These are phyloP conservation scores for Pseudopediastrum boryanum DNA, from an alignment of 139 green algal species.

Conservation along the genomic window DNA sequence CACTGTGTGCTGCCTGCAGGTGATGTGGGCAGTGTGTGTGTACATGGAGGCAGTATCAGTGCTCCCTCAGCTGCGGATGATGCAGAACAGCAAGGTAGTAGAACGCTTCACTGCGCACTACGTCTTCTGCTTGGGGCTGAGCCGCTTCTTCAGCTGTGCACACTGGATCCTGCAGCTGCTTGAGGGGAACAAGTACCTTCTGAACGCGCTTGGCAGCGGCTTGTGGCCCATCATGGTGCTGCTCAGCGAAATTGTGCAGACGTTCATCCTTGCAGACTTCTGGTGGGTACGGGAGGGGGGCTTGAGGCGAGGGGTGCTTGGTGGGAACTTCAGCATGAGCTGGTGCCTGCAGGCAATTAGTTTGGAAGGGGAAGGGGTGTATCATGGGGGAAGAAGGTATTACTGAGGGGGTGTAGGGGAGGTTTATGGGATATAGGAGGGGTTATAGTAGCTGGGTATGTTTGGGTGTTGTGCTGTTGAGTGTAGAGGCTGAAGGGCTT, in stretches of 20 bases:
- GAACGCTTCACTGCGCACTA: constrained; percentile 98
- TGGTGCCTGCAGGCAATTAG: no score
- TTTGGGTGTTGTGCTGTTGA: no score
- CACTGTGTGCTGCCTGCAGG: constrained; percentile 38
- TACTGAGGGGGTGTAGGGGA: no score
- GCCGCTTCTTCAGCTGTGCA: constrained; percentile 95
- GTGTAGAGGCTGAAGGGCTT: no score
- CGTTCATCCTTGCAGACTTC: constrained; percentile 98
- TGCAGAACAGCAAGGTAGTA: constrained; percentile 96
- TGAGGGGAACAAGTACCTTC: constrained; percentile 88
- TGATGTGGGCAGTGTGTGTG: constrained; percentile 97
- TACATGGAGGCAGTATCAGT: constrained; percentile 98
- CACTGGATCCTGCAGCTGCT: constrained; percentile 98
- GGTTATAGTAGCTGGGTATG: no score
- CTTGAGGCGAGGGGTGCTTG: no score
- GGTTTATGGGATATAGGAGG: no score
- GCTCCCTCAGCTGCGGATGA: constrained; percentile 96
- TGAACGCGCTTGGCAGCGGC: constrained; percentile 85
- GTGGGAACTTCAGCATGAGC: no score
- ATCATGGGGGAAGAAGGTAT: no score
- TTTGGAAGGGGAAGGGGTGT: no score
- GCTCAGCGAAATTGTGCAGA: constrained; percentile 96
- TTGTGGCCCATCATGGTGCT: constrained; percentile 98
- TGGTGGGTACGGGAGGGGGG: constrained; percentile 67
- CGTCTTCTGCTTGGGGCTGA: constrained; percentile 95